Conservation (phyloP, 345 rosid genomes). For the Bruguiera gymnorhiza region DNA sequence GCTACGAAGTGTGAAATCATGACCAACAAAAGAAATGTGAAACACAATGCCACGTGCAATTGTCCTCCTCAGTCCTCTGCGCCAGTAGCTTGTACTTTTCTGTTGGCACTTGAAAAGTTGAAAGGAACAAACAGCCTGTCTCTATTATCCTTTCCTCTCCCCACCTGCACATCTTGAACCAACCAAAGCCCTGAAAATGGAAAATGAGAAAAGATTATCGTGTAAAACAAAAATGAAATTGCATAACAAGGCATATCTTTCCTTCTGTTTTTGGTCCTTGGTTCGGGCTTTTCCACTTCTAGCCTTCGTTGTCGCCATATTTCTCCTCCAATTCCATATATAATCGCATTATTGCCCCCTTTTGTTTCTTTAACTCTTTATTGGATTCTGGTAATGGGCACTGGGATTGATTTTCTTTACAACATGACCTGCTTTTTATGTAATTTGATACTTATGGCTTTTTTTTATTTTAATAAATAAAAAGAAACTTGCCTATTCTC, state of each 20-base stretch:
- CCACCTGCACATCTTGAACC: slow-evolving; percentile 9
- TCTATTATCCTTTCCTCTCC: slow-evolving; percentile 16
- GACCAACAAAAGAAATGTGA: slow-evolving; percentile 24
- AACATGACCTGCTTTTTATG: neutral
- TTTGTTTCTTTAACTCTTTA: slow-evolving; percentile 16
- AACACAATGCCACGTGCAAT: slow-evolving; percentile 42
- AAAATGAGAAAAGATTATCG: slow-evolving; percentile 18
- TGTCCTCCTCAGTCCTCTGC: slow-evolving; percentile 17
- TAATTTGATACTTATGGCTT: neutral
- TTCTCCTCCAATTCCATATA: slow-evolving; percentile 10
- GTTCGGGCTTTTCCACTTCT: neutral
- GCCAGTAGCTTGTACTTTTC: slow-evolving; percentile 22
- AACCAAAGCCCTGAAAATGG: slow-evolving; percentile 37
- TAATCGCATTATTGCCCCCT: slow-evolving; percentile 4
- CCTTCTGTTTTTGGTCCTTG: slow-evolving; percentile 11
- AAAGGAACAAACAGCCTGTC: slow-evolving; percentile 47
- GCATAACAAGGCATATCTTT: slow-evolving; percentile 6
- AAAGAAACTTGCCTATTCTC: slow-evolving; percentile 1
- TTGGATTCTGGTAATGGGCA: slow-evolving; percentile 25
- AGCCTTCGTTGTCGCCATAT: slow-evolving; percentile 10
- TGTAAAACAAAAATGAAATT: slow-evolving; percentile 13
- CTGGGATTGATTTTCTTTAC: slow-evolving; percentile 11
- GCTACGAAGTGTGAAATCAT: slow-evolving; percentile 40
- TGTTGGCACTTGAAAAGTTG: slow-evolving; percentile 23
- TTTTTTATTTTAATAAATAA: neutral